Conservation (phyloP, 139 green algal genomes). For the Chloropicon primus region DNA sequence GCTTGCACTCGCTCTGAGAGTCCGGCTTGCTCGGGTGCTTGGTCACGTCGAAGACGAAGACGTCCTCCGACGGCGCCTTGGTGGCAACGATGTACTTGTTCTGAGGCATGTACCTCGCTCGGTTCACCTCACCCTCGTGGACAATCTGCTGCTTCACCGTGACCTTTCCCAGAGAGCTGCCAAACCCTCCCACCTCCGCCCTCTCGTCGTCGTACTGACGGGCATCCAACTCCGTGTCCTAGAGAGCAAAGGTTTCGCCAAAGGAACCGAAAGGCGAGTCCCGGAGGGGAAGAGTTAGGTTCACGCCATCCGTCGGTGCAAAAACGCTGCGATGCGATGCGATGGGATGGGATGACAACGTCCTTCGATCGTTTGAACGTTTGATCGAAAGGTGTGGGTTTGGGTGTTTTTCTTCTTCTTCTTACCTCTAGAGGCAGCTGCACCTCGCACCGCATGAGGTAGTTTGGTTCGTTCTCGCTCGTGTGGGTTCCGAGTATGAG, state of each 20-base stretch:
- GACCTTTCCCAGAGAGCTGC: slow-evolving; percentile 57
- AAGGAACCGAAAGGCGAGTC: too few species aligned
- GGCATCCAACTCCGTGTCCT: slow-evolving; percentile 64
- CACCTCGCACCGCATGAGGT: slow-evolving; percentile 71
- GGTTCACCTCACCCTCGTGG: slow-evolving; percentile 97
- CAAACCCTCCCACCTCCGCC: slow-evolving; percentile 82
- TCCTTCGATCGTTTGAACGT: too few species aligned
- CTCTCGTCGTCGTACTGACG: slow-evolving; percentile 76
- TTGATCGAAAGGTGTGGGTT: too few species aligned
- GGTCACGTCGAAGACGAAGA: slow-evolving; percentile 96
- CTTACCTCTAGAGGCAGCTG: slow-evolving; percentile 79
- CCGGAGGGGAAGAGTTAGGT: too few species aligned
- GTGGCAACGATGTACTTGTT: slow-evolving; percentile 92
- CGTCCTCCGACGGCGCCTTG: slow-evolving; percentile 55
- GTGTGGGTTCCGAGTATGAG: slow-evolving; percentile 97
- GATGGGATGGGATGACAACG: too few species aligned
- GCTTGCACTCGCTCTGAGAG: slow-evolving; percentile 45
- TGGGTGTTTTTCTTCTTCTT: too few species aligned
- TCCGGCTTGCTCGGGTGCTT: slow-evolving; percentile 85
- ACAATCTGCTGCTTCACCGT: slow-evolving; percentile 94
- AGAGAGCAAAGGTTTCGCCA: too few species aligned
- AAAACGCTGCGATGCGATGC: too few species aligned
- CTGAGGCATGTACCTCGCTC: slow-evolving; percentile 56
- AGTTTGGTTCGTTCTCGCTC: slow-evolving; percentile 94
- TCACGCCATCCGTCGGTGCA: too few species aligned